These are phyloP conservation scores for Lodderomyces jiufengensis DNA, from an alignment of 1,139 yeast genomes.

Conservation along the genomic window DNA sequence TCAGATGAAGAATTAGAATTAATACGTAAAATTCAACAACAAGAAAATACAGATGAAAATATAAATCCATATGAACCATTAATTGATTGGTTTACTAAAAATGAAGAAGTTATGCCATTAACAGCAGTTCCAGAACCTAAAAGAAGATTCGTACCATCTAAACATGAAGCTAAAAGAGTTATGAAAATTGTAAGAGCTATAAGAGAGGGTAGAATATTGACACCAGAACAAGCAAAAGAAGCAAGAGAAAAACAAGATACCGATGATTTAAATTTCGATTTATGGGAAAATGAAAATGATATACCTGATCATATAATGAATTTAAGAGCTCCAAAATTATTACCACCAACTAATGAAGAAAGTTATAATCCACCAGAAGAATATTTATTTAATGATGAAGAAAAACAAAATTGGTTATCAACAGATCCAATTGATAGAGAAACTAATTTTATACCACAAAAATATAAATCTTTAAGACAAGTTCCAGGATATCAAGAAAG, in stretches of 20 bases:
- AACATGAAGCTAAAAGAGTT: constrained; percentile 91
- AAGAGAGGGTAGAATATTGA: constrained; percentile 90
- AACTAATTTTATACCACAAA: constrained; percentile 76
- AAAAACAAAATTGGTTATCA: constrained; percentile 66
- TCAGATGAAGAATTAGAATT: constrained; percentile 88
- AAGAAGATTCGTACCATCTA: constrained; percentile 93
- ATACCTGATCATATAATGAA: constrained; percentile 74
- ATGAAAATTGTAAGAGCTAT: constrained; percentile 97
- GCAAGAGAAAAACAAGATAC: constrained; percentile 38
- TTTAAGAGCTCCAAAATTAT: constrained; percentile 87
- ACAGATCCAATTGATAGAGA: constrained; percentile 77
- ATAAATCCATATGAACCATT: constrained; percentile 91
- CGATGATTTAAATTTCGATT: constrained; percentile 57
- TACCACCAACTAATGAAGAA: constrained; percentile 97
- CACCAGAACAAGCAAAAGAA: constrained; percentile 59
- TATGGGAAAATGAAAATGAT: constrained; percentile 69
- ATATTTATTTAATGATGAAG: constrained; percentile 78
- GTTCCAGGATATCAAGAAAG: constrained; percentile 91
- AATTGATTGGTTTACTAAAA: constrained; percentile 90
- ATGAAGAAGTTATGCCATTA: constrained; percentile 86
- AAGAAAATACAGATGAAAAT: constrained; percentile 77
- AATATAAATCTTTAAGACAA: constrained; percentile 75
- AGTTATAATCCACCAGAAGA: constrained; percentile 98
- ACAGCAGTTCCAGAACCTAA: constrained; percentile 96
- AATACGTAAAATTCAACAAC: constrained; percentile 78